Conservation (phyloP, 768 basidiomycete genomes). For the Termitomyces sp. region DNA sequence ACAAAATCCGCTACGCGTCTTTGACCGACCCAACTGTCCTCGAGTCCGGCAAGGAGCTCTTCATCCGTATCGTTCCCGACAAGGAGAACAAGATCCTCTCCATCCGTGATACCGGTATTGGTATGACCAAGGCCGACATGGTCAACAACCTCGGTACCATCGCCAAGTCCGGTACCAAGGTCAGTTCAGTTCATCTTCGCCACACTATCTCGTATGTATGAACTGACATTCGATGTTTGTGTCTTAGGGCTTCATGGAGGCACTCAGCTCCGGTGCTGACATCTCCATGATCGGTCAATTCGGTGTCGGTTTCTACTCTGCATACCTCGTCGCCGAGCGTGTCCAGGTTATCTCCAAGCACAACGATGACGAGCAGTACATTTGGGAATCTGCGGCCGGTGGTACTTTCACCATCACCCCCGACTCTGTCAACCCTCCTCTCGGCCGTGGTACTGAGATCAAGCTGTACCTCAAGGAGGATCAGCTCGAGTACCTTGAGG, state of each 20-base stretch:
- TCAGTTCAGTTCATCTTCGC: constrained; percentile 32
- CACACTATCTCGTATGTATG: not conserved
- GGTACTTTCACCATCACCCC: constrained; percentile 99
- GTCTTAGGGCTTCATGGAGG: constrained; percentile 96
- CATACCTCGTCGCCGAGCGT: constrained; percentile 97
- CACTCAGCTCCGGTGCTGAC: constrained; percentile 83
- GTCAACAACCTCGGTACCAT: constrained; percentile 99
- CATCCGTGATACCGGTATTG: constrained; percentile 95
- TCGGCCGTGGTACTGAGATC: constrained; percentile 93
- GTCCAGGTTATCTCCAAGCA: constrained; percentile 99
- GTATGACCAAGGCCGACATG: constrained; percentile 99
- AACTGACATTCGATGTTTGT: constrained; percentile 9
- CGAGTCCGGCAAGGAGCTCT: constrained; percentile 89
- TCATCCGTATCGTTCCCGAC: constrained; percentile 92
- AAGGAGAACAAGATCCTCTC: constrained; percentile 91
- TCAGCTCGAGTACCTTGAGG: constrained; percentile 97
- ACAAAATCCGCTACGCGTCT: constrained; percentile 97
- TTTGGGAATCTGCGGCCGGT: constrained; percentile 99
- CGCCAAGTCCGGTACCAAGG: constrained; percentile 93
- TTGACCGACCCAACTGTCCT: constrained; percentile 90
- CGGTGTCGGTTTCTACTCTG: constrained; percentile 99
- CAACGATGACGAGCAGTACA: constrained; percentile 99
- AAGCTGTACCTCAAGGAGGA: constrained; percentile 96
- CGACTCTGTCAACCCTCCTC: constrained; percentile 84
- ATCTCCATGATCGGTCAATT: constrained; percentile 99